Base-by-base conservation (phyloP, 2,329 filamentous ascomycete genomes). In the Tolypocladium paradoxum region DNA sequence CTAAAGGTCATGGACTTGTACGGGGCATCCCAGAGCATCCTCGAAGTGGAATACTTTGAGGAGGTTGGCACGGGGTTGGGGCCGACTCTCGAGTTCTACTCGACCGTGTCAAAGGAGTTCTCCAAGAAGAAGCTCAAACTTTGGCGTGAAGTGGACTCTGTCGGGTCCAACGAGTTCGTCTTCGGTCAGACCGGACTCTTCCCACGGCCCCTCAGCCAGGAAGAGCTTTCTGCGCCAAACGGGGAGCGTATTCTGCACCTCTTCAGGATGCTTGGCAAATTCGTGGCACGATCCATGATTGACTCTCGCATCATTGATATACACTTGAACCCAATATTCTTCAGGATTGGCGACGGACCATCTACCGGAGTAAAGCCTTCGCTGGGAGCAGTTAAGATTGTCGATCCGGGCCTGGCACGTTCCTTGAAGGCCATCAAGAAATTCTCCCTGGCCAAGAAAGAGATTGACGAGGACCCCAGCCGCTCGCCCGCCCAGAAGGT, bases 1-100 rank as follows among this genome's bases (percentile, higher is more conserved):
- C 77, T 97, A 68, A 99, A 99, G 70, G 93, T 99, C 33, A 97
- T 99, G 92, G 92, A 99, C 62, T 80, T 97, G 3, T 99, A 99
- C 63, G 93, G 93, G 0, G 89, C 89, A n/a, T 95, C 92, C 1
- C 89, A 95, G 55, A 97, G 92, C 66, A 88, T 97, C 31, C 74
- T 99, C 0, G 93, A 99, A 65, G 92, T 99, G 2, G 95, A 99
- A 64, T 99, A 99, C 65, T 99, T 99, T 61, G 93, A 97, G 63
- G 93, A 99, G 71, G 93, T 99, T 24, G 93, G 93, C 53, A 99
- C 95, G 27, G 93, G 93, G 48, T 77, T 99, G 47, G 93, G 93
- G 0, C 93, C 93, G 4, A 99, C 93, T 0, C 78, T 99, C 16
- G 93, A 99, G 66, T 99, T 99, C 68, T 99, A 99, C 70, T 96